Base-by-base conservation (phyloP, 305 asterid genomes). In the Fraxinus angustifolia region DNA sequence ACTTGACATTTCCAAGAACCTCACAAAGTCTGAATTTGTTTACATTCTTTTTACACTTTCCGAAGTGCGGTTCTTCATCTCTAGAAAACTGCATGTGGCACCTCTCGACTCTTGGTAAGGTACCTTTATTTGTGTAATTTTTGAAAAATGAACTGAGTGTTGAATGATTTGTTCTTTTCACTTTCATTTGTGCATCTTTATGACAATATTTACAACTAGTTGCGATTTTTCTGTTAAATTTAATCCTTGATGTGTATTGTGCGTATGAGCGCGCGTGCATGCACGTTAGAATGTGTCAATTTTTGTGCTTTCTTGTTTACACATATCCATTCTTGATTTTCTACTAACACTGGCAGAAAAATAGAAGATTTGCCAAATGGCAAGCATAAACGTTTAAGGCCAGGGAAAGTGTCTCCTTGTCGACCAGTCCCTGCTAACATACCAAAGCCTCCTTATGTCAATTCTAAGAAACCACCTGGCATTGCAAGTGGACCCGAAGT, bases 371-470 rank as follows among this genome's bases (percentile, higher is more conserved):
- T 88, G 78, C 56, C 83, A 8, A 87, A 83, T 79, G 87, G 86
- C 87, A 89, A 87, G 80, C 79, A 90, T 83, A 87, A 89, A 82
- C 91, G 87, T 82, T 86, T 96, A 82, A 89, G 81, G 84, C 99
- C 98, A 4, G 99, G 99, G 77, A 91, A 93, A 89, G 83, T 96
- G 33, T 94, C 99, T 78, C 95, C 97, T 45, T 76, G 80, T 16
- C 90, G 97, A 38, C 93, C 91, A 65, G 98, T 96, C 84, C 99
- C 99, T 26, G 85, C 85, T 79, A 85, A 96, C 83, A 92, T 96
- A 88, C 88, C 34, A 76, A 88, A 80, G 86, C 99, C 99, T 82
- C 95, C 99, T 17, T 96, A 96, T 86, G 91, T 94, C 62, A 88
- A 86, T 42, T 93, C 97, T 74, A 84, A 78, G 87, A 91, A 91